A percentile compares a stretch with the other conserved stretches of the same genome.
These are phyloP conservation scores for Picea abies DNA, from an alignment of 83 land plant species.

Conservation along the genomic window DNA sequence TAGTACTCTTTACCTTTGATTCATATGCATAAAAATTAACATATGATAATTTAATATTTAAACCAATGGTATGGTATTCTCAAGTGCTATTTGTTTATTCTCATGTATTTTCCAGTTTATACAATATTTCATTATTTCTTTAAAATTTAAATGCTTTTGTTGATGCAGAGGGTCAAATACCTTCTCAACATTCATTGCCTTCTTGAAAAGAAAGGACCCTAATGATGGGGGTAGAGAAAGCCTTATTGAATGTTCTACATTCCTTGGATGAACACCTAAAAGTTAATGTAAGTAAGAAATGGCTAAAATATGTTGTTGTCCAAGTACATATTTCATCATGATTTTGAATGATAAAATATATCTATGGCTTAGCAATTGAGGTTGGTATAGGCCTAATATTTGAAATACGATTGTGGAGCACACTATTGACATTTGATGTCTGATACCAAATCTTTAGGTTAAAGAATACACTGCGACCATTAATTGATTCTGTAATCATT, in stretches of 20 bases:
- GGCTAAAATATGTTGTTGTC: neutral
- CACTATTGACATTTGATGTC: neutral
- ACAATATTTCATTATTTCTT: neutral
- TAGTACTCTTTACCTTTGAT: neutral
- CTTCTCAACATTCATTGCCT: slow-evolving; percentile 71
- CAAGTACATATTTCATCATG: too few species aligned
- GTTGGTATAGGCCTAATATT: neutral
- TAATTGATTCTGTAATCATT: neutral
- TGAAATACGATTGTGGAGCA: neutral
- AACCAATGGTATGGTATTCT: neutral
- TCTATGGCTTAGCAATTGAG: neutral
- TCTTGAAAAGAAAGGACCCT: slow-evolving; percentile 73
- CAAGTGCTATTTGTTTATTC: neutral
- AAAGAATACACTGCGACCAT: neutral
- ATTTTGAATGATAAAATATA: neutral
- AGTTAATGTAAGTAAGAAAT: slow-evolving; percentile 42
- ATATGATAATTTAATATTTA: neutral
- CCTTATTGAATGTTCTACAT: slow-evolving; percentile 64
- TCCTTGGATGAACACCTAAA: slow-evolving; percentile 87
- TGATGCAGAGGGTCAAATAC: slow-evolving; percentile 79
- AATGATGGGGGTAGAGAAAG: slow-evolving; percentile 74
- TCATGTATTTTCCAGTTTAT: too few species aligned
- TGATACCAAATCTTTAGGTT: neutral
- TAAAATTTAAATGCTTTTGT: neutral
- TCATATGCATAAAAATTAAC: neutral